Conservation (phyloP, 2,329 filamentous ascomycete genomes). For the Tetracladium maxilliforme region DNA sequence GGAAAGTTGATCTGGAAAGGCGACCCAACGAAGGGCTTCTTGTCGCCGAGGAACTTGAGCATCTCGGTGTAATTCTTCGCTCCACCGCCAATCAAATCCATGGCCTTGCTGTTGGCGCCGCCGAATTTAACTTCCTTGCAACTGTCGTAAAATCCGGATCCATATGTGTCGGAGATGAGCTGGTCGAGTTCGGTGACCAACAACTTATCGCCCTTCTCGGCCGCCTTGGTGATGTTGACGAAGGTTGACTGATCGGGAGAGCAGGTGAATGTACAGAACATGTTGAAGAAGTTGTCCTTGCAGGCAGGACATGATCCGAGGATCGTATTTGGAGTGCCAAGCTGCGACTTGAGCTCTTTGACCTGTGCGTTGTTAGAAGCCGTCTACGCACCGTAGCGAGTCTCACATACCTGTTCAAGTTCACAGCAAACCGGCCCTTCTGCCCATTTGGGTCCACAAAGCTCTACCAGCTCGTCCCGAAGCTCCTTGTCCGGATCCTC, state of each 20-base stretch:
- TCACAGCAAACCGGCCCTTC: conserved; percentile 75
- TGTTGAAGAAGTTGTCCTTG: conserved; percentile 96
- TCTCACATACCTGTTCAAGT: conserved; percentile 59
- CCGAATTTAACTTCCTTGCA: conserved; percentile 99
- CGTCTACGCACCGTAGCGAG: no score
- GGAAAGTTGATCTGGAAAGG: conserved; percentile 98
- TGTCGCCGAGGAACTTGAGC: conserved; percentile 83
- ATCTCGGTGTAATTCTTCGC: conserved; percentile 82
- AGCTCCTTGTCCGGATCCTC: conserved; percentile 56
- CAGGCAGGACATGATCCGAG: conserved; percentile 92
- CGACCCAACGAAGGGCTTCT: conserved; percentile 72
- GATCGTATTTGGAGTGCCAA: conserved; percentile 68
- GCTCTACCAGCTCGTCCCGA: conserved; percentile 62
- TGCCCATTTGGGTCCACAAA: conserved; percentile 82
- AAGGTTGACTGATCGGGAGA: conserved; percentile 94
- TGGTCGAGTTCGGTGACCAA: conserved; percentile 87
- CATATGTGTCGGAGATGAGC: conserved; percentile 71
- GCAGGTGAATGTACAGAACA: conserved; percentile 97
- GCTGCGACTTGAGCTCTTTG: conserved; percentile 27
- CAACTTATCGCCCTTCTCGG: conserved; percentile 34
- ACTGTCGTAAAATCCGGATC: conserved; percentile 81
- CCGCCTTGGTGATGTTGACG: conserved; percentile 73
- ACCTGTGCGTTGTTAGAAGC: not conserved
- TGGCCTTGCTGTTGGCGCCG: conserved; percentile 81
- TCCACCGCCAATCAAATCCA: conserved; percentile 90